Evolutionary conservation across 2,329 filamentous ascomycete genomes (phyloP).

Genomic region (Microdochium trichocladiopsis): DNA sequence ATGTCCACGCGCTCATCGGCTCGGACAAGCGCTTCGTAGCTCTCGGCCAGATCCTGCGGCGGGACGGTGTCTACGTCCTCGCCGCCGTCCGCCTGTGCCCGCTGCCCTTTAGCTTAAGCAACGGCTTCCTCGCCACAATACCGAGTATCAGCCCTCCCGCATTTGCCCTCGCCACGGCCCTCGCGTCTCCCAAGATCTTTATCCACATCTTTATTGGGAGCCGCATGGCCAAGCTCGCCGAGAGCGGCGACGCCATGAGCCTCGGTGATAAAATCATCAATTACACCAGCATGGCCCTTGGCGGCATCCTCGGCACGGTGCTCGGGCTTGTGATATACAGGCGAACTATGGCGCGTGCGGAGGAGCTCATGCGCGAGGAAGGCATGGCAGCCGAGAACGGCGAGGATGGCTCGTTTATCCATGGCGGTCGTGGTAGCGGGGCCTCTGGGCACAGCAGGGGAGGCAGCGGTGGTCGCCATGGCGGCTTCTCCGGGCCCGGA

Average conservation of each 20-base stretch:
- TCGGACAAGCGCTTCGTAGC: conserved; percentile 84
- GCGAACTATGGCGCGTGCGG: conserved; percentile 56
- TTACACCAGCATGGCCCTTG: conserved; percentile 72
- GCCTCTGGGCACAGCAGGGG: background rate
- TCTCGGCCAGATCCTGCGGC: conserved; percentile 77
- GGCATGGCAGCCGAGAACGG: conserved; percentile 23
- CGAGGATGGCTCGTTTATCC: conserved; percentile 1
- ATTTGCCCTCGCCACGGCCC: conserved; percentile 76
- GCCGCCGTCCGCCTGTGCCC: conserved; percentile 91
- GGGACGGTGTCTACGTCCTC: conserved; percentile 82
- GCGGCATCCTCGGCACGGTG: conserved; percentile 61
- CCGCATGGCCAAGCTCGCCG: conserved; percentile 74
- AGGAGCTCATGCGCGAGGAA: conserved; percentile 45
- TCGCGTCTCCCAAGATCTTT: conserved; percentile 79
- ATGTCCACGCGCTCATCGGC: conserved; percentile 75
- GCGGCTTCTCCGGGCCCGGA: conserved; percentile 3
- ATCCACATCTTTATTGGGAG: conserved; percentile 90
- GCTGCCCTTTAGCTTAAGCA: conserved; percentile 85
- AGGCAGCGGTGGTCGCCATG: background rate
- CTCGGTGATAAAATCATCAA: conserved; percentile 71
- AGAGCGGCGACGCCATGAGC: conserved; percentile 78
- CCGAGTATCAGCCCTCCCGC: conserved; percentile 72
- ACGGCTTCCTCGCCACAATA: conserved; percentile 90
- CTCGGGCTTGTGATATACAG: conserved; percentile 85
- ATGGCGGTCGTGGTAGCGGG: conserved; percentile 1